Percentiles rank a stretch among this genome's conserved stretches.
phyloP scores from a whole-genome alignment of 164 flowering plant species.

The Vitis amurensis region DNA sequence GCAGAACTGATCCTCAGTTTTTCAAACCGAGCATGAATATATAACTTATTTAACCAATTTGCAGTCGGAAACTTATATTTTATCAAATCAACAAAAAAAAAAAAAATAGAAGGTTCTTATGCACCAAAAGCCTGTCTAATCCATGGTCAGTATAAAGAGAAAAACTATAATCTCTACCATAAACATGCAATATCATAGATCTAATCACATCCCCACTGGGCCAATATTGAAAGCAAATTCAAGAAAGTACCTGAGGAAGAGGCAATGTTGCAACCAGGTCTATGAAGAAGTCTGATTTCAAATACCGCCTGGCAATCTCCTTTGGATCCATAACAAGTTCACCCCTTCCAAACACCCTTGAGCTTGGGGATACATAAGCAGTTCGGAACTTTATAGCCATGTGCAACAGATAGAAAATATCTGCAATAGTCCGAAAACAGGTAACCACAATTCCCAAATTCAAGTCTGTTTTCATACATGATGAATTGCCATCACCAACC shows the following conservation, averaged over 20 bases:
- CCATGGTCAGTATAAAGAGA: too few species aligned
- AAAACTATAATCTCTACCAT: too few species aligned
- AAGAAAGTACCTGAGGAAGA: conserved; percentile 78
- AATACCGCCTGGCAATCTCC: conserved; percentile 62
- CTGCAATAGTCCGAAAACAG: conserved; percentile 66
- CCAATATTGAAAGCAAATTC: neutral
- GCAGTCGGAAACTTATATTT: neutral
- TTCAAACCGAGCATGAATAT: neutral
- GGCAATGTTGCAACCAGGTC: conserved; percentile 84
- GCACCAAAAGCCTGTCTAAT: too few species aligned
- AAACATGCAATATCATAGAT: neutral
- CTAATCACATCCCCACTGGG: neutral
- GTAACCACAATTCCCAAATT: conserved; percentile 70
- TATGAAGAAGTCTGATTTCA: conserved; percentile 72
- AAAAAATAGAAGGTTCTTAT: too few species aligned
- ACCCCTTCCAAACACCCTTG: conserved; percentile 90
- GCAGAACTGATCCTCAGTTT: neutral
- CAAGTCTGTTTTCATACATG: conserved; percentile 61
- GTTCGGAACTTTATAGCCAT: conserved; percentile 71
- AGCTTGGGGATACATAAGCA: conserved; percentile 84
- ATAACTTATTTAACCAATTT: neutral
- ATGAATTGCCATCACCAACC: conserved; percentile 12
- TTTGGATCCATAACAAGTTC: conserved; percentile 88
- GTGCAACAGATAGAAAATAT: conserved; percentile 71
- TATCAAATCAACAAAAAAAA: neutral